Evolutionary conservation across 768 basidiomycete species (phyloP).

Genomic region (Russula sp.): DNA sequence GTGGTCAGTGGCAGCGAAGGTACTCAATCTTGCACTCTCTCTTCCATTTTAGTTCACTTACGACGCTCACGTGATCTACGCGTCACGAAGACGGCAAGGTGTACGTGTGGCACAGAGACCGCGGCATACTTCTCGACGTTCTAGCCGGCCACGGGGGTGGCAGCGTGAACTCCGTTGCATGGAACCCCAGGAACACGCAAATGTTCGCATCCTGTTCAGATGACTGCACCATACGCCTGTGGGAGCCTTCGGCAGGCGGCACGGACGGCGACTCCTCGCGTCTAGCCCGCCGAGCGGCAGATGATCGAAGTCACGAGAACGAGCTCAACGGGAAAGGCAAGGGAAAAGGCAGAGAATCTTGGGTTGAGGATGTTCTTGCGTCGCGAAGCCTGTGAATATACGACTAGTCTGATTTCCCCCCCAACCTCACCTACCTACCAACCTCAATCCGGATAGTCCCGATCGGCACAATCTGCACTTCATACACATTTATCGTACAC

Average conservation of each 20-base stretch:
- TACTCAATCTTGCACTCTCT: conserved; percentile 38
- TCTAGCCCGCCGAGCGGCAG: conserved; percentile 11
- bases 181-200: conserved; percentile 85
- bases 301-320: conserved; percentile 22
- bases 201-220: conserved; percentile 98
- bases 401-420: conserved; percentile 19
- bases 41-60: conserved; percentile 16
- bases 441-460: conserved; percentile 20
- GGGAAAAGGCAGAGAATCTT: conserved; percentile 55
- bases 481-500: conserved; percentile 20
- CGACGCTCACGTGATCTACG: conserved; percentile 18
- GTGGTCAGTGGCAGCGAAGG: conserved; percentile 96
- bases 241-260: conserved; percentile 55
- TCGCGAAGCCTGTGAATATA: conserved; percentile 26
- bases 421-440: not conserved
- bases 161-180: conserved; percentile 93
- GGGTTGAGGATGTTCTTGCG: conserved; percentile 36
- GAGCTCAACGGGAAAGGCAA: conserved; percentile 55
- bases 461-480: conserved; percentile 16
- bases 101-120: conserved; percentile 93
- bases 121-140: conserved; percentile 79
- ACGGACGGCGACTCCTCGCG: conserved; percentile 21
- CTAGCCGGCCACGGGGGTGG: conserved; percentile 84
- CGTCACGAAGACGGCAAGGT: conserved; percentile 73
- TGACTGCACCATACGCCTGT: conserved; percentile 86